phyloP scores from a whole-genome alignment of 1,284 basidiomycete species.

The Naganishia cerealis region DNA sequence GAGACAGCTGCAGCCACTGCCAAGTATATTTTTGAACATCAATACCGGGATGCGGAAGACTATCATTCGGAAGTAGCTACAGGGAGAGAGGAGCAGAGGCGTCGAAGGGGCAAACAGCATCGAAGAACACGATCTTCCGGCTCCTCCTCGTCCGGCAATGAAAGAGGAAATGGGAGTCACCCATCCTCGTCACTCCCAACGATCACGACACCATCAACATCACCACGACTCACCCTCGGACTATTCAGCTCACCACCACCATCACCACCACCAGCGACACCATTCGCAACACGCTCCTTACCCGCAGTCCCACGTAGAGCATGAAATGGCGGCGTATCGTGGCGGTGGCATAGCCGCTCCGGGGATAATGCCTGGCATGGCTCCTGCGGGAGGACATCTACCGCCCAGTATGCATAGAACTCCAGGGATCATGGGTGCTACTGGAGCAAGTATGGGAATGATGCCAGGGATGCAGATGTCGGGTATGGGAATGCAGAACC shows the following conservation, averaged over 20 bases:
- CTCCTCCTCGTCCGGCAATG: background rate
- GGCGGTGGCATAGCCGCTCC: constrained; percentile 5
- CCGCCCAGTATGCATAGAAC: background rate
- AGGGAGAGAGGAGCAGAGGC: background rate
- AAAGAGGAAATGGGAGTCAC: background rate
- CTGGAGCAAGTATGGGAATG: background rate
- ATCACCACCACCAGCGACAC: constrained; percentile 3
- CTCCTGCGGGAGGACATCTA: constrained; percentile 10
- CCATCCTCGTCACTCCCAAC: constrained; percentile 1
- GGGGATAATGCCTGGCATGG: constrained; percentile 6
- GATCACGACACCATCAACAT: background rate
- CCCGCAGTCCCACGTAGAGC: background rate
- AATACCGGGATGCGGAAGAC: constrained; percentile 22
- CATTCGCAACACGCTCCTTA: background rate
- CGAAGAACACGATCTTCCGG: background rate
- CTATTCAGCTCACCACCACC: constrained; percentile 1
- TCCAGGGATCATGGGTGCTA: constrained; percentile 1
- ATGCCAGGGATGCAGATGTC: constrained; percentile 24
- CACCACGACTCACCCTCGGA: background rate
- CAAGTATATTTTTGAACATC: constrained; percentile 46
- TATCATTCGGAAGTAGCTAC: background rate
- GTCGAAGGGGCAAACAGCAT: background rate
- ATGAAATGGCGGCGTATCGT: background rate
- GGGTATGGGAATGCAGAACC: constrained; percentile 16
- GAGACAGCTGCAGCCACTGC: constrained; percentile 51